Evolutionary conservation across 2,329 filamentous ascomycete genomes (phyloP).

Genomic region (Nigrospora osmanthi): DNA sequence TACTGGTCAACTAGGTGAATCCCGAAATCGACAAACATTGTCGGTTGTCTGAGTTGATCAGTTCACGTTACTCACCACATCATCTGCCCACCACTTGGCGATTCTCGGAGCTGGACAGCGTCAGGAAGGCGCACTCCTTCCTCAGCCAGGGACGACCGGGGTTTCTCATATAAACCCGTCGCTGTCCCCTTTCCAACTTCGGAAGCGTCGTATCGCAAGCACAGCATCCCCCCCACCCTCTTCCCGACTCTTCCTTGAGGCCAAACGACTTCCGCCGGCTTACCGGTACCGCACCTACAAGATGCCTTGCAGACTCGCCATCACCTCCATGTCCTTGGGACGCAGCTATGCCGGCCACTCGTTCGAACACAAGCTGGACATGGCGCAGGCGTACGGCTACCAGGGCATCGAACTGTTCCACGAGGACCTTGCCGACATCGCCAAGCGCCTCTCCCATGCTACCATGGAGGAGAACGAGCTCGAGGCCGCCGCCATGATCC

Average conservation of each 20-base stretch:
- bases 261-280: background rate
- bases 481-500: slow-evolving; percentile 49
- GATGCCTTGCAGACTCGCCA: slow-evolving; percentile 54
- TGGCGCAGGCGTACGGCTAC: slow-evolving; percentile 58
- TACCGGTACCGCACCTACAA: slow-evolving; percentile 6
- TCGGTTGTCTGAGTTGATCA: too few relatives aligned
- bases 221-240: background rate
- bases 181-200: too few relatives aligned
- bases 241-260: background rate
- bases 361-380: slow-evolving; percentile 58
- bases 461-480: slow-evolving; percentile 38
- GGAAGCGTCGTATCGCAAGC: too few relatives aligned
- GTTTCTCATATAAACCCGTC: too few relatives aligned
- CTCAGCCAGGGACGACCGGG: too few relatives aligned
- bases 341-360: slow-evolving; percentile 61
- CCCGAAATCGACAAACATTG: too few relatives aligned
- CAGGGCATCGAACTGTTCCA: slow-evolving; percentile 69
- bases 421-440: slow-evolving; percentile 63
- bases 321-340: slow-evolving; percentile 72
- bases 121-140: too few relatives aligned
- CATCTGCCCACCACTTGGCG: too few relatives aligned
- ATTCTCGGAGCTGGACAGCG: too few relatives aligned
- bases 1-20: too few relatives aligned
- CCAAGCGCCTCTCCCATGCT: slow-evolving; percentile 33
- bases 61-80: too few relatives aligned